Conservation (phyloP, 2,329 filamentous ascomycete genomes). For the Sclerotinia subarctica region DNA sequence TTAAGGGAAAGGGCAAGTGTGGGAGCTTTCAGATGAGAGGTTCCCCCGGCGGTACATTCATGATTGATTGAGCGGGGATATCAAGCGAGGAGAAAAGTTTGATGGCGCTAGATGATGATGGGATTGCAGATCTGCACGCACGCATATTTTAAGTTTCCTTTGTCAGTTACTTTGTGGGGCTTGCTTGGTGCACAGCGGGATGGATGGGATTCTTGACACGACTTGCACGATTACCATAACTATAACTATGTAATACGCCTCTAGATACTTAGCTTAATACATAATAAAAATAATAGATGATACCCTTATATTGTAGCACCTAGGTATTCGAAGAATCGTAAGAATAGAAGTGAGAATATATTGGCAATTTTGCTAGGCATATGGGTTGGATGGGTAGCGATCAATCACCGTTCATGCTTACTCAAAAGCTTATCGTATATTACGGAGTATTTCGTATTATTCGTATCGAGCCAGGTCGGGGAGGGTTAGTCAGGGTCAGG, state of each 20-base stretch:
- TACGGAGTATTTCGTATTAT: too few species aligned
- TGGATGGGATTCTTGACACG: slow-evolving; percentile 10
- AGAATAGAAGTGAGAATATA: too few species aligned
- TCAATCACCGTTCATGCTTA: too few species aligned
- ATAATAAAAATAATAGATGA: slow-evolving; percentile 21
- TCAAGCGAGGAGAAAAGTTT: slow-evolving; percentile 9
- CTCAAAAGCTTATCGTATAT: too few species aligned
- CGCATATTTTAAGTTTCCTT: slow-evolving; percentile 13
- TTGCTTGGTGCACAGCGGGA: not conserved
- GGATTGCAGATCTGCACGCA: not conserved
- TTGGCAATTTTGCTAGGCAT: too few species aligned
- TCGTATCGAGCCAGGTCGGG: too few species aligned
- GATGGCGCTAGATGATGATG: slow-evolving; percentile 11
- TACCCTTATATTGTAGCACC: not conserved
- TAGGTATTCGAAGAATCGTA: too few species aligned
- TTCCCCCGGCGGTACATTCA: not conserved
- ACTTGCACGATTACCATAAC: slow-evolving; percentile 20
- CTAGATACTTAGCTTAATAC: slow-evolving; percentile 15
- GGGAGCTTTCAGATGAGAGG: slow-evolving; percentile 34
- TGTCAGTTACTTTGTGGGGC: not conserved
- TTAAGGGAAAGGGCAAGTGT: slow-evolving; percentile 37
- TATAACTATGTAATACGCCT: slow-evolving; percentile 17
- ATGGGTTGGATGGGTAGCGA: too few species aligned
- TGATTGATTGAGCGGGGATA: slow-evolving; percentile 5
- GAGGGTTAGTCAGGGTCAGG: too few species aligned